Conservation (phyloP, 257 asterid genomes). For the Echium plantagineum region DNA sequence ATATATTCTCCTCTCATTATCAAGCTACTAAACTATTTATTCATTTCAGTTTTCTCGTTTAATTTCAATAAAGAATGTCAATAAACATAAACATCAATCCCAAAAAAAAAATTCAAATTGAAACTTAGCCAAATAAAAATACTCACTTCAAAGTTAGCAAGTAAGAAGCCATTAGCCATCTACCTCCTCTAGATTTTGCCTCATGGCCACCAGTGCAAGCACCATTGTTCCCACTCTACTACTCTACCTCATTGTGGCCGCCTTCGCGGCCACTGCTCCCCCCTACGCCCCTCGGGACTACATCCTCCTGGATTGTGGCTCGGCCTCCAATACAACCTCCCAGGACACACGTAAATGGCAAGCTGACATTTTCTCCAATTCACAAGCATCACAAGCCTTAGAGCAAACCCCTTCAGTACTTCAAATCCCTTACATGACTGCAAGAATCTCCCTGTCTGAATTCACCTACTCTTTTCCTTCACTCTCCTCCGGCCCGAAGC, state of each 20-base stretch:
- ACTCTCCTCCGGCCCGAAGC: conserved; percentile 27
- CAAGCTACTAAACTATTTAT: no score
- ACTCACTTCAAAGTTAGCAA: no score
- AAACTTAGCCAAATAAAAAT: no score
- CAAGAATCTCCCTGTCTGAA: conserved; percentile 26
- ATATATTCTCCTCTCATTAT: no score
- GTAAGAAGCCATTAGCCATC: no score
- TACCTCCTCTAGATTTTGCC: background rate
- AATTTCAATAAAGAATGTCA: no score
- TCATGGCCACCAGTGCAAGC: no score
- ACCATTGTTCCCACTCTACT: background rate
- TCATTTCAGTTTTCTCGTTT: no score
- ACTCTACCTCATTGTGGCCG: background rate
- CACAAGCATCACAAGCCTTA: conserved; percentile 13
- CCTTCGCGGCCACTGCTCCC: conserved; percentile 3
- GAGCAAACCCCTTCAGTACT: conserved; percentile 10
- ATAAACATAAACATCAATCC: no score
- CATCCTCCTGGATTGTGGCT: conserved; percentile 51
- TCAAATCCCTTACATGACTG: conserved; percentile 27
- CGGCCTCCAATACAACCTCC: conserved; percentile 2
- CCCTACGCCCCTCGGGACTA: conserved; percentile 22
- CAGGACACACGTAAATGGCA: conserved; percentile 29
- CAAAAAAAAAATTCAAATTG: no score
- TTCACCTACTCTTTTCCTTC: conserved; percentile 35
- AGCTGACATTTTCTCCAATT: conserved; percentile 19